Base-by-base conservation (phyloP, 75 land plant genomes). In the Selaginella moellendorffii region DNA sequence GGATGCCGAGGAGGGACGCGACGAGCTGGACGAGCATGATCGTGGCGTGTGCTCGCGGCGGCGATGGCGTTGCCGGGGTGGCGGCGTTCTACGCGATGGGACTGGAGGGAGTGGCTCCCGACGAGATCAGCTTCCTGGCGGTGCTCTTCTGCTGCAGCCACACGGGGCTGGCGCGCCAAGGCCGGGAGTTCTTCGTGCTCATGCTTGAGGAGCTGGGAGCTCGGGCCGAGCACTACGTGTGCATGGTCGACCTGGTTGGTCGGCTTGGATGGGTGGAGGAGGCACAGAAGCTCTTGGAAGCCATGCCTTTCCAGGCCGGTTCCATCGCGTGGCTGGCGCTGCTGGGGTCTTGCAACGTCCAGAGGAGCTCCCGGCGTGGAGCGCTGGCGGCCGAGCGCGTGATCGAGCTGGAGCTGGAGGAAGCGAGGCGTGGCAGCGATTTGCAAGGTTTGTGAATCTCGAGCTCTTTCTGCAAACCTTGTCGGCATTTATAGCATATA, bases 131-230 rank as follows among this genome's bases (percentile, higher is more conserved):
- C 5, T 56, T 56, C 59, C 8, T 56, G n/a, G 19, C 9, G 5
- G 5, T 56, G n/a, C 59, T 56, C 59, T 56, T 24, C n/a, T 19
- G 25, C n/a, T 56, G 59, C 19, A 56, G 59, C 19, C 59, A 25
- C n/a, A 19, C 59, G 25, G 24, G 59, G 9, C 8, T 56, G 59
- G n/a, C n/a, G 59, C 17, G 59, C 5, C 5, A 9, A 2, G 59
- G 59, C 19, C 21, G 24, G 59, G 59, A 56, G 21, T 56, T 8
- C 59, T 56, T 56, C 24, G n/a, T 21, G 59, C 8, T 9, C 23
- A 56, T 56, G 59, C 8, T 56, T 2, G 59, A 8, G 59, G 24
- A 19, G 2, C n/a, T 8, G 5, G 59, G 59, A 9, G n/a, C n/a
- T 56, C 24, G 25, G 2, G 25, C 59, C 8, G 59, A 56, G 5